A percentile compares a stretch with the other conserved stretches of the same genome.
These are phyloP conservation scores for Erysimum cheiranthoides DNA, from an alignment of 345 rosid genomes.

Conservation along the genomic window DNA sequence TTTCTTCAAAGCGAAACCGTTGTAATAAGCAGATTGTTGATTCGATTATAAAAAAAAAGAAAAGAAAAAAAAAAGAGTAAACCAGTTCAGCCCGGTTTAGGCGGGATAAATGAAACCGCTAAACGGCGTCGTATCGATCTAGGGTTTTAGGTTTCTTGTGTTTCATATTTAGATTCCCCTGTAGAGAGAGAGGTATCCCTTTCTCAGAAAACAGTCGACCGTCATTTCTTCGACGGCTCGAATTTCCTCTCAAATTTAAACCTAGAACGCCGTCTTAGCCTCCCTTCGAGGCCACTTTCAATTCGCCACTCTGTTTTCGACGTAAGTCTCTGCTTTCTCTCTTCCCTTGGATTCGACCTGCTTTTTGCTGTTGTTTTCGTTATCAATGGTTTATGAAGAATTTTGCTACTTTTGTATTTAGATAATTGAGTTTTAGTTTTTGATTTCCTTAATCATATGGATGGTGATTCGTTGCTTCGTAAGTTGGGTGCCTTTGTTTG, in stretches of 20 bases:
- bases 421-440: neutral
- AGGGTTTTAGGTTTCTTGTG: conserved; percentile 39
- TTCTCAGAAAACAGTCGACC: conserved; percentile 5
- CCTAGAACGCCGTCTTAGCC: neutral
- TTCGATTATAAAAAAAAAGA: neutral
- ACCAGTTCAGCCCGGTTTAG: conserved; percentile 8
- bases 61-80: neutral
- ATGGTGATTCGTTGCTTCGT: neutral
- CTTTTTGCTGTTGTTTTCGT: neutral
- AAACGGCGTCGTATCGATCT: neutral
- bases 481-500: neutral
- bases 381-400: neutral
- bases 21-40: too few species aligned
- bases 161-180: conserved; percentile 17
- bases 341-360: neutral
- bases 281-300: neutral
- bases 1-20: neutral
- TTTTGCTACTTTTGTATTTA: neutral
- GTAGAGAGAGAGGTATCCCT: too few species aligned
- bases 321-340: conserved; percentile 30
- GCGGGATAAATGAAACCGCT: neutral
- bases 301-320: neutral
- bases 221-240: conserved; percentile 34
- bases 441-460: neutral
- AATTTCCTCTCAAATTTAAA: too few species aligned